Conservation (phyloP, 805 yeast species). For the Cyberlindnera euphorbiae region DNA sequence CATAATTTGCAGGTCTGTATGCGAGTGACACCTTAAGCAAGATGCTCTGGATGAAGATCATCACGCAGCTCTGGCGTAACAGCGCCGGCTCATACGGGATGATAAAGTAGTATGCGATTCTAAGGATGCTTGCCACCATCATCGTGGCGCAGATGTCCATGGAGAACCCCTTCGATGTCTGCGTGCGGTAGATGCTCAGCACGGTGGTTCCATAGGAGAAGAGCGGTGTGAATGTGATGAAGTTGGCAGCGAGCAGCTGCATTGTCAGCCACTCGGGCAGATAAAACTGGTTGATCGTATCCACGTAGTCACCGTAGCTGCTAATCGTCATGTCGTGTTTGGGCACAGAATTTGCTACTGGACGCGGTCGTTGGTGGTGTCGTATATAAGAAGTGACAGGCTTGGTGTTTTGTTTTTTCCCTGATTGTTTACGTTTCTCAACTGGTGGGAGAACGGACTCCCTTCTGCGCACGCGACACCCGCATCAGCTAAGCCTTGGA, state of each 20-base stretch:
- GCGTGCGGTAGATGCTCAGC: slow-evolving; percentile 54
- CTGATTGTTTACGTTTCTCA: too few species aligned
- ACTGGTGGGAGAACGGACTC: too few species aligned
- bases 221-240: slow-evolving; percentile 77
- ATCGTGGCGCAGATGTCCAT: slow-evolving; percentile 92
- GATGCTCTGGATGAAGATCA: slow-evolving; percentile 73
- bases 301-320: slow-evolving; percentile 13
- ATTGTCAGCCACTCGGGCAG: slow-evolving; percentile 47
- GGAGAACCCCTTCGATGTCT: slow-evolving; percentile 76
- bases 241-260: slow-evolving; percentile 54
- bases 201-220: slow-evolving; percentile 86
- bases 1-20: slow-evolving; percentile 46
- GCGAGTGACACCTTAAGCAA: slow-evolving; percentile 58
- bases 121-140: slow-evolving; percentile 68
- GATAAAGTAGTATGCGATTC: slow-evolving; percentile 73
- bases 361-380: too few species aligned
- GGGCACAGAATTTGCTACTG: neutral
- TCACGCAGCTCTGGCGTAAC: slow-evolving; percentile 73
- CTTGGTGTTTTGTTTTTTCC: too few species aligned
- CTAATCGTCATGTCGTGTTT: neutral
- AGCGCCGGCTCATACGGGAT: slow-evolving; percentile 79
- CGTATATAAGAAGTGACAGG: too few species aligned
- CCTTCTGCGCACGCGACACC: too few species aligned
- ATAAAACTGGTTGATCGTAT: slow-evolving; percentile 39
- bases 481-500: too few species aligned